Evolutionary conservation across 108 stramenopile genomes (phyloP).

Genomic region (Asterionellopsis glacialis): DNA sequence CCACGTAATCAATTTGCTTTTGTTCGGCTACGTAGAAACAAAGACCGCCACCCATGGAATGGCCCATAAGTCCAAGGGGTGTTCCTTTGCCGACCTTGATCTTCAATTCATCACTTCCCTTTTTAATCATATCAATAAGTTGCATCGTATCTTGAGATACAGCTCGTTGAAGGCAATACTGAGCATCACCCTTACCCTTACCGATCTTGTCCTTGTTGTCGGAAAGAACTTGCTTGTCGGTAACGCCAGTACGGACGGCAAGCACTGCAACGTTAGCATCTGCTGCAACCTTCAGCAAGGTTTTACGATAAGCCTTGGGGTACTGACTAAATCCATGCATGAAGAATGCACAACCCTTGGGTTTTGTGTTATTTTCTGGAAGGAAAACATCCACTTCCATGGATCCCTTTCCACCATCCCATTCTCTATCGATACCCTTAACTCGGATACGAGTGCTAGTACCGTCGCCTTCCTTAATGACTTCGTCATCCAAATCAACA

Average conservation of each 20-base stretch:
- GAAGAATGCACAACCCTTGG: slow-evolving; percentile 16
- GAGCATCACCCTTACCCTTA: background rate
- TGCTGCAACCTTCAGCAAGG: slow-evolving; percentile 1
- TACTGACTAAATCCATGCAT: slow-evolving; percentile 21
- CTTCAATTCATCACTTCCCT: slow-evolving; percentile 1
- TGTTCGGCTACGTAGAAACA: slow-evolving; percentile 10
- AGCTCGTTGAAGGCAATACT: slow-evolving; percentile 10
- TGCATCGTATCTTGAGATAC: slow-evolving; percentile 13
- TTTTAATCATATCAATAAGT: slow-evolving; percentile 5
- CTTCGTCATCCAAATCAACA: no score
- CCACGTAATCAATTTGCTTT: slow-evolving; percentile 10
- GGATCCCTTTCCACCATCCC: slow-evolving; percentile 2
- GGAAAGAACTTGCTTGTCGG: slow-evolving; percentile 1
- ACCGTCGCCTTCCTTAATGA: no score
- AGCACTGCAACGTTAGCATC: slow-evolving; percentile 5
- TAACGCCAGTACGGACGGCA: slow-evolving; percentile 16
- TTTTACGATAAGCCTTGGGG: slow-evolving; percentile 9
- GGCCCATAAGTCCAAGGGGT: slow-evolving; percentile 12
- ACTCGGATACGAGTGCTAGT: background rate
- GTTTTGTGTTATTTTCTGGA: slow-evolving; percentile 3
- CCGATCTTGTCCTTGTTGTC: background rate
- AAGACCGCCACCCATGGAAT: slow-evolving; percentile 16
- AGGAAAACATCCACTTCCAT: slow-evolving; percentile 1
- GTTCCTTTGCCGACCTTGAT: background rate
- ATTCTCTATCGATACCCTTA: slow-evolving; percentile 7